Percentiles rank a stretch among this genome's conserved stretches.
Evolutionary conservation across 1,284 basidiomycete species (phyloP).

Genomic region (Gomphus bonarii): DNA sequence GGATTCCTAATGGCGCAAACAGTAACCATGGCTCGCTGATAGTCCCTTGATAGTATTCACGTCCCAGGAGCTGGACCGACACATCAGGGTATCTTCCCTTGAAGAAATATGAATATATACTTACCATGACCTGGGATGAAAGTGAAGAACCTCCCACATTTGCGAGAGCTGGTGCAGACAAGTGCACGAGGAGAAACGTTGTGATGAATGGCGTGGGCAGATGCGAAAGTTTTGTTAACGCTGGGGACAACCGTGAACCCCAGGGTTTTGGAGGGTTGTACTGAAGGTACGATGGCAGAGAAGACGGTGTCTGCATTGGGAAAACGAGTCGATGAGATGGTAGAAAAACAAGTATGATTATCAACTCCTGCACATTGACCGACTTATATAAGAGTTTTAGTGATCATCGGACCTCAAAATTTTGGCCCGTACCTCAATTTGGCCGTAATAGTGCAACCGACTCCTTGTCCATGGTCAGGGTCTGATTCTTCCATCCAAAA

Average conservation of each 20-base stretch:
- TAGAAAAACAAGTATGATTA: background rate
- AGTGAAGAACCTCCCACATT: slow-evolving; percentile 55
- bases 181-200: slow-evolving; percentile 54
- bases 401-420: too few species aligned
- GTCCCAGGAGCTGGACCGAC: slow-evolving; percentile 47
- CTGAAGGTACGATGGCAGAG: background rate
- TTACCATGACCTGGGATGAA: slow-evolving; percentile 61
- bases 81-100: background rate
- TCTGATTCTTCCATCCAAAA: too few species aligned
- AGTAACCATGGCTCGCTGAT: slow-evolving; percentile 56
- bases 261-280: background rate
- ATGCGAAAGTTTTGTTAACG: slow-evolving; percentile 40
- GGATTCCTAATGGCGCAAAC: slow-evolving; percentile 46
- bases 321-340: background rate
- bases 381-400: too few species aligned
- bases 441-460: too few species aligned
- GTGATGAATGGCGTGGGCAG: slow-evolving; percentile 51
- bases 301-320: background rate
- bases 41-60: slow-evolving; percentile 68
- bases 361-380: background rate
- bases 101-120: slow-evolving; percentile 13
- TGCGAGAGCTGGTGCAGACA: slow-evolving; percentile 57
- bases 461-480: too few species aligned
- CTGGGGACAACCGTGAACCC: background rate
- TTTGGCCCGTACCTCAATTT: too few species aligned